Evolutionary conservation across 306 rosid genomes (phyloP), one percentile per base, ranked within the genome.

Genomic region (Albizia julibrissin): DNA sequence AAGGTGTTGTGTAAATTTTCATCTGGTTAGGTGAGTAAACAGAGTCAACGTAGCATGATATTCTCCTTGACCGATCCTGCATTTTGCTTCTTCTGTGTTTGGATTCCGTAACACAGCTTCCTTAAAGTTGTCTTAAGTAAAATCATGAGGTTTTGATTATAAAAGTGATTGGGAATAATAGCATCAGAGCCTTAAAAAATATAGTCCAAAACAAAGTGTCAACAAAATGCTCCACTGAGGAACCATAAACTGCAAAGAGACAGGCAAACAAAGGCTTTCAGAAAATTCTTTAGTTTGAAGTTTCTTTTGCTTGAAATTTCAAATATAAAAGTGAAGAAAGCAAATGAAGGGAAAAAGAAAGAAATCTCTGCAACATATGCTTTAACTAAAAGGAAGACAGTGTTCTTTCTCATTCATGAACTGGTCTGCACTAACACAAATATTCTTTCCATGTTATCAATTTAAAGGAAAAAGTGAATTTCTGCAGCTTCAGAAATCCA

Each of bases 41-140:
- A 42, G 12, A 40, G 26, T 22, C 52, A 69, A 26, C 21, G 22
- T 22, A 69, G 40, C 26, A 71, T 71, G 56, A 71, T 71, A 43
- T 24, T 71, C 56, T 43, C 7, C n/a, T 1, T 71, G 56, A 71
- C 75, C 75, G 15, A 5, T 71, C 44, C 75, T 71, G 56, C 58
- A 71, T 43, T 24, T 71, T 71, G 56, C 56, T 24, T 69, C 47
- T 40, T 69, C n/a, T 42, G 10, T 46, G 52, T 69, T 69, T 69
- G 27, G 47, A 22, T 69, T 12, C 74, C 34, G 11, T 40, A 68
- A 39, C 13, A 6, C 49, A 40, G 31, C 27, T 34, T 37, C 40
- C 40, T 37, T 37, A 37, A 37, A 37, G 40, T 5, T 37, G 40
- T 37, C 40, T 37, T 37, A 37, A 37, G 56, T 8, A n/a, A n/a